Evolutionary conservation across 2,329 filamentous ascomycete genomes (phyloP), one percentile per base, ranked within the genome.

Genomic region (Phyllosticta citrichinensis): DNA sequence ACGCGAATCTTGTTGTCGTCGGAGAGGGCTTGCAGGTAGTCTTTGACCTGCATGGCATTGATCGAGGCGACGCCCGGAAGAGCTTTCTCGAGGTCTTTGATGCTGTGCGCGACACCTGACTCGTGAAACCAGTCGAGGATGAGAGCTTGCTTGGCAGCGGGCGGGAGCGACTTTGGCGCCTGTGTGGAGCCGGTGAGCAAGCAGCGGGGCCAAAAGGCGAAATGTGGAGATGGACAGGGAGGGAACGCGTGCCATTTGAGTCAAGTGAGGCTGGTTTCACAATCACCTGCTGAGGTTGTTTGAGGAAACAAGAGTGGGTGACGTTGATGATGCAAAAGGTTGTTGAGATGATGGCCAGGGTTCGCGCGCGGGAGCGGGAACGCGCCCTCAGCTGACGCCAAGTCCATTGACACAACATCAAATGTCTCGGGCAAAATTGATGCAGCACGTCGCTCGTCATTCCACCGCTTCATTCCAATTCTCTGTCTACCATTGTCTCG

Each of bases 1-100:
- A 86, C 81, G 19, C 80, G 79, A 63, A 88, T 81, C 66, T 81
- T 79, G 66, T 77, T 78, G 61, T 88, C 86, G 66, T 87, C 83
- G 9, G 77, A 75, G 20, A 88, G 78, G 4, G 79, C 76, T 69
- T 86, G 83, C 19, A 88, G 74, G 68, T 84, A 86, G 67, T 88
- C 86, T 71, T 86, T 87, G 54, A 86, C 83, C 68, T 85, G 83
- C 79, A 87, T 86, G 64, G 79, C 77, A 66, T 83, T 85, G 74
- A 88, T 84, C 10, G 82, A 83, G 5, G 82, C 83, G 54, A 86
- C 79, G 1, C 79, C 75, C 1, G 83, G 84, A 25, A 88, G 75
- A 8, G 75, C 75, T 70, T 87, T 87, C 71, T 88, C 85, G 10
- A 88, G 80, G 62, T 88, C 85, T 68, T 87, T 87, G 72, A 88